Base-by-base conservation (phyloP, 805 yeast species). In the Sporopachydermia quercuum region DNA sequence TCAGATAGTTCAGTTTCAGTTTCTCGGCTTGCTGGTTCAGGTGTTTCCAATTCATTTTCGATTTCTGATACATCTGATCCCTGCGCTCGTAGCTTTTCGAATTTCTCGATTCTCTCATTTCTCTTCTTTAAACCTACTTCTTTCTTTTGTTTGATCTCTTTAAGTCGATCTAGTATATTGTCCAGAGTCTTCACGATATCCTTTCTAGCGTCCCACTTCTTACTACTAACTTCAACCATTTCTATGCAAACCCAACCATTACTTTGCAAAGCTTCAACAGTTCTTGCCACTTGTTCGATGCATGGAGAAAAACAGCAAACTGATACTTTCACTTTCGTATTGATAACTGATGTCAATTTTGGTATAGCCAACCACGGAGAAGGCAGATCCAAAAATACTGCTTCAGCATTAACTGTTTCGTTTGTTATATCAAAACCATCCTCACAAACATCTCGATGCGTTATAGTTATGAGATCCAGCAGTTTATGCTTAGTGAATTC, bases 261-360 rank as follows among this genome's bases (percentile, higher is more conserved):
- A 23, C 64, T 69, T 47, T 78, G 76, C 42, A 91, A 61, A 0
- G 82, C 78, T 46, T 73, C 78, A 8, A 89, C 75, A 0, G 97
- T 83, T 54, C 82, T 78, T 42, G 79, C 79, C 3, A 91, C 98
- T 61, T 91, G 99, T 60, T 91, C 99, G 37, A 91, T 82, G 58
- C 99, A 91, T 5, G 99, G 99, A 34, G 94, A 83, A 54, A 91
- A 91, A 58, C 98, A 91, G 60, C 99, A 91, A 40, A 91, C 69
- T 2, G 81, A 76, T 16, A 76, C 82, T 18, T 66, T 64, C 41
- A 66, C 63, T 15, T 60, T 60, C 5, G 61, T 56, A 5, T 80
- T 61, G 13, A 82, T 67, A 1, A 81, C 93, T 19, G 52, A 48
- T 8, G 65, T 60, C 37, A 89, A 60, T 57, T 80, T 78, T 4